phyloP scores from a whole-genome alignment of 352 stramenopile genomes.

The Pythium utonaiense region DNA sequence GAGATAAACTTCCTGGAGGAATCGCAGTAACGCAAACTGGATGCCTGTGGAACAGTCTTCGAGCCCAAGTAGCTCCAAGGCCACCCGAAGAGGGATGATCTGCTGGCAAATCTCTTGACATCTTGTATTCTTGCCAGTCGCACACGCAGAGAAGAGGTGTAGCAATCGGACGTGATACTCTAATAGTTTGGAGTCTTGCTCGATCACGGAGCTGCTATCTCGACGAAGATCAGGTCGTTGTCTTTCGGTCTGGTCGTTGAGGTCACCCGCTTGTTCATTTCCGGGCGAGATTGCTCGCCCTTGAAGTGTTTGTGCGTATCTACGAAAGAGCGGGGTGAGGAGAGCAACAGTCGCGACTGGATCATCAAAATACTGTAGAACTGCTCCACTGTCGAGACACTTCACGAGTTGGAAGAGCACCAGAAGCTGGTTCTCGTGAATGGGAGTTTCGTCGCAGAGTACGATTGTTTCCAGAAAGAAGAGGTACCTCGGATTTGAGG shows the following conservation, averaged over 20 bases:
- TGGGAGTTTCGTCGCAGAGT: constrained; percentile 49
- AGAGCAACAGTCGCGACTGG: constrained; percentile 20
- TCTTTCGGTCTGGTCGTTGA: background rate
- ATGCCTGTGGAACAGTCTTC: constrained; percentile 45
- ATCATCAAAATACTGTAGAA: constrained; percentile 60
- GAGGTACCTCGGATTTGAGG: constrained; percentile 46
- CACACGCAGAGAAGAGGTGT: constrained; percentile 59
- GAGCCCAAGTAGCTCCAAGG: constrained; percentile 39
- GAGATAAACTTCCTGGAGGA: constrained; percentile 58
- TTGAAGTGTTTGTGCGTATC: constrained; percentile 11
- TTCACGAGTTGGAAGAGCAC: constrained; percentile 72
- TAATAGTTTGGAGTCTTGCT: constrained; percentile 28
- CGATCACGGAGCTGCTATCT: background rate
- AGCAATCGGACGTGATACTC: constrained; percentile 59
- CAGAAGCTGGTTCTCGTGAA: constrained; percentile 63
- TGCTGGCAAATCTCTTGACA: constrained; percentile 71
- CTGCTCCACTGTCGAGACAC: constrained; percentile 40
- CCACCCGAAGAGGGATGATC: constrained; percentile 41
- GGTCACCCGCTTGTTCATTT: background rate
- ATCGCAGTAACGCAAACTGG: constrained; percentile 47
- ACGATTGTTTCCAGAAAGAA: constrained; percentile 60
- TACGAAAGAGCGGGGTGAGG: constrained; percentile 33
- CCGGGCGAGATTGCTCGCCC: background rate
- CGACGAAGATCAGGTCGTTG: background rate
- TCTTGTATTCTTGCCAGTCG: constrained; percentile 51